A percentile compares a stretch with the other conserved stretches of the same genome.
Conservation (phyloP, 2,329 filamentous ascomycete species). For the Fusarium humuli region DNA sequence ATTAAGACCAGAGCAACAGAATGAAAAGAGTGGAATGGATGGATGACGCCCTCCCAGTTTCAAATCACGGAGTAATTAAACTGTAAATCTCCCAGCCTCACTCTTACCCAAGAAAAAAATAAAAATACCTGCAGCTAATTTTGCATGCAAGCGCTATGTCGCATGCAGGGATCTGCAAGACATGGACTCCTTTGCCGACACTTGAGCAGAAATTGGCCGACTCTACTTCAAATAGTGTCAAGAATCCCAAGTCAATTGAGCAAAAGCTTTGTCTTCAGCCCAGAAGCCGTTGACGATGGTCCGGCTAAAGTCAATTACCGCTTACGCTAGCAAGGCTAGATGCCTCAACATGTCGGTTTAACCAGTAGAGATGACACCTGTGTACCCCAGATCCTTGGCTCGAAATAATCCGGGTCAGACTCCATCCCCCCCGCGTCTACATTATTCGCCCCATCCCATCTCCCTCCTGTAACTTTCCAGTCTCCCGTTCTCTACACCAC, state of each 20-base stretch:
- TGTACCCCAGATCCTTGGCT: constrained; percentile 7
- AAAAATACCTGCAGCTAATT: background rate
- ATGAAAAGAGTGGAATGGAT: too few species aligned
- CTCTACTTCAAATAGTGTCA: background rate
- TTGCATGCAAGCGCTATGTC: background rate
- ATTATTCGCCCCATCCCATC: background rate
- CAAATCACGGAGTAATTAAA: constrained; percentile 2
- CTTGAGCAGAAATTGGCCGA: background rate
- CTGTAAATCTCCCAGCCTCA: background rate
- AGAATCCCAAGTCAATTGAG: background rate
- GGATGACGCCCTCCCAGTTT: background rate
- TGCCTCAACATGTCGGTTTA: background rate
- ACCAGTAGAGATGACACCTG: background rate
- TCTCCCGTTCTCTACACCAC: background rate
- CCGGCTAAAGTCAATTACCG: background rate
- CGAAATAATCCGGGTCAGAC: background rate
- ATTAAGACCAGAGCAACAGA: too few species aligned
- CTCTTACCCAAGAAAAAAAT: background rate
- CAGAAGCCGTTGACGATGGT: background rate
- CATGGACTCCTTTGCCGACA: background rate
- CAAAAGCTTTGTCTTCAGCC: background rate
- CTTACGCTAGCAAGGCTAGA: constrained; percentile 1
- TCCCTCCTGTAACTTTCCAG: background rate
- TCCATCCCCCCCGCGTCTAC: constrained; percentile 9
- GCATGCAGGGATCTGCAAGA: background rate